Base-by-base conservation (phyloP, 139 green algal genomes). In the Penium margaritaceum region DNA sequence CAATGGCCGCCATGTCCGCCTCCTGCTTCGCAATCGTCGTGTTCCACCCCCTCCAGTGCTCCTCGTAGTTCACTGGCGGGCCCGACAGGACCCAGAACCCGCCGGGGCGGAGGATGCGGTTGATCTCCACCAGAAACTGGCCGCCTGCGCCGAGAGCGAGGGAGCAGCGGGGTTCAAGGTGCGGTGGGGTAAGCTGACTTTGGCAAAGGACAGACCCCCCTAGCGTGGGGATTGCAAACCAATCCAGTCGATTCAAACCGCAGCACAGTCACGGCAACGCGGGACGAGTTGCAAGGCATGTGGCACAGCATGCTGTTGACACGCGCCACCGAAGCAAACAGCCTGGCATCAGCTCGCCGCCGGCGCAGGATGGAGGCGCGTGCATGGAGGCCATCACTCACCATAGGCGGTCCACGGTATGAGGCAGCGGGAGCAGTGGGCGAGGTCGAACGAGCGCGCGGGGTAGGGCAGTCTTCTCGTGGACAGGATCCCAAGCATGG, bases 81-180 rank as follows among this genome's bases (percentile, higher is more conserved):
- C 68, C 47, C 5, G 53, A 67, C 17, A 76, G 47, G 12, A 76
- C 68, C 36, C 36, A 76, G 5, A 46, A 75, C 29, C 53, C 68
- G 60, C 60, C 36, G 24, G 53, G 53, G 5, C 68, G 68, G 27
- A 76, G 68, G 17, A 76, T 7, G 43, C 68, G 68, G 34, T 76
- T 32, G 27, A 76, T 41, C 29, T 76, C 68, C 55, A 76, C 4
- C 54, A 76, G 55, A 12, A 63, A 74, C 39, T 33, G 15, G 55
- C 68, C 68, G 17, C 15, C 68, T 70, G 55, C 24, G 37, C 5
- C n/a, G n/a, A n/a, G n/a, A n/a, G n/a, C n/a, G n/a, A n/a, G n/a
- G n/a, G n/a, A n/a, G n/a, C n/a, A n/a, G n/a, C n/a, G n/a, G n/a
- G n/a, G n/a, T n/a, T n/a, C n/a, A n/a, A n/a, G n/a, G n/a, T n/a